phyloP scores from a whole-genome alignment of 2,329 filamentous ascomycete species.

The Pseudofabraea citricarpa region DNA sequence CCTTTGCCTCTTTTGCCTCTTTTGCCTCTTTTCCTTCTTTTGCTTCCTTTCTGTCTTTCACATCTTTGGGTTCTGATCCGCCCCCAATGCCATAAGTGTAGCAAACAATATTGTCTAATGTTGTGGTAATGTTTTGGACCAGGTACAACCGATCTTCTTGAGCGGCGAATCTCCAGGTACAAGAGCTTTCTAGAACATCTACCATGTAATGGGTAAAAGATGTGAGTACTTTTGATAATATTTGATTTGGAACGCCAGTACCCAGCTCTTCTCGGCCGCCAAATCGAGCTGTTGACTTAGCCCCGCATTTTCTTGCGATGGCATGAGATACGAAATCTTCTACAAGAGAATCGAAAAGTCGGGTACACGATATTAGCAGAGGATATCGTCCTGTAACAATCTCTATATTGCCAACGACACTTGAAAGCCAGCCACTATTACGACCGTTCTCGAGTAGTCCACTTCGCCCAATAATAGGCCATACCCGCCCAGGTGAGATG shows the following conservation, averaged over 20 bases:
- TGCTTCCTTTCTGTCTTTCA: too few relatives aligned
- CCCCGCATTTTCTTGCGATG: conserved; percentile 57
- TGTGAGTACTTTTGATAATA: conserved; percentile 65
- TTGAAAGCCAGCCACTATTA: conserved; percentile 69
- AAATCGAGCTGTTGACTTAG: conserved; percentile 43
- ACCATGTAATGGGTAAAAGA: conserved; percentile 72
- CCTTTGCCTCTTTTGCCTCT: too few relatives aligned
- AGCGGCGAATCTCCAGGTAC: conserved; percentile 76
- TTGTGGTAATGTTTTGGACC: conserved; percentile 60
- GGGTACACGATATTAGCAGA: conserved; percentile 69
- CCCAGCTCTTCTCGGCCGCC: conserved; percentile 49
- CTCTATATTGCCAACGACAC: conserved; percentile 78
- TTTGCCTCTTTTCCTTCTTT: too few relatives aligned
- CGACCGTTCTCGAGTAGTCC: conserved; percentile 73
- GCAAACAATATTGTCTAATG: conserved; percentile 67
- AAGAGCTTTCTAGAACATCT: conserved; percentile 80
- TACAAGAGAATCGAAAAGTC: conserved; percentile 69
- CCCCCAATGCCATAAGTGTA: conserved; percentile 74
- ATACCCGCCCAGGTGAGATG: conserved; percentile 76
- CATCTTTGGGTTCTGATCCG: conserved; percentile 37
- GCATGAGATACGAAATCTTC: conserved; percentile 69
- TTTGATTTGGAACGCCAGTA: conserved; percentile 72
- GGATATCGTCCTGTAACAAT: conserved; percentile 71
- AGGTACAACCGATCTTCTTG: conserved; percentile 65
- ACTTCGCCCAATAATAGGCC: conserved; percentile 83